Percentiles rank a stretch among this genome's conserved stretches.
phyloP scores from a whole-genome alignment of 305 asterid species.

The Fraxinus nigra region DNA sequence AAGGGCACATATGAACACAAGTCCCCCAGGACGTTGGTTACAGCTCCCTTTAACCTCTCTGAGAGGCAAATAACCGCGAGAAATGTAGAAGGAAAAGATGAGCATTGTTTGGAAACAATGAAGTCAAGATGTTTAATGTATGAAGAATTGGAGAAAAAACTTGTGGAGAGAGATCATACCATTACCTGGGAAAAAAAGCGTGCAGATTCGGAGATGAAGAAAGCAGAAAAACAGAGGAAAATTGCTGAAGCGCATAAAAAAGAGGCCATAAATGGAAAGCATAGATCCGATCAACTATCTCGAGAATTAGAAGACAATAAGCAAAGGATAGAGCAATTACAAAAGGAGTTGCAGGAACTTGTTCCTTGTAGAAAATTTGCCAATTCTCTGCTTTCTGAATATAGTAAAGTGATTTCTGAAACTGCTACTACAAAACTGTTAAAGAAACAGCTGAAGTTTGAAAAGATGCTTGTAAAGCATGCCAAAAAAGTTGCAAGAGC shows the following conservation, averaged over 20 bases:
- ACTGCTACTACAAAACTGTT: constrained; percentile 51
- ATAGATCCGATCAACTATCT: constrained; percentile 51
- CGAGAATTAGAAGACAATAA: constrained; percentile 50
- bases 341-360: constrained; percentile 46
- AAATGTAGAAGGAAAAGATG: constrained; percentile 15
- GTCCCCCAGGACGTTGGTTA: constrained; percentile 34
- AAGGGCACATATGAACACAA: constrained; percentile 32
- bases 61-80: constrained; percentile 19
- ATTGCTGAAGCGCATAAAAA: constrained; percentile 48
- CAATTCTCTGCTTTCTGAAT: constrained; percentile 28
- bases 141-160: constrained; percentile 38
- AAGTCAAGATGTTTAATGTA: constrained; percentile 32
- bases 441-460: constrained; percentile 61
- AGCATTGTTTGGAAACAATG: constrained; percentile 28
- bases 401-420: constrained; percentile 33
- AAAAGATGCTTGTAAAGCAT: constrained; percentile 64
- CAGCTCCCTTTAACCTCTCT: constrained; percentile 24
- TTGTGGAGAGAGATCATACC: constrained; percentile 40
- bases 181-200: constrained; percentile 40
- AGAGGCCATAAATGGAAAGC: constrained; percentile 47
- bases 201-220: constrained; percentile 52
- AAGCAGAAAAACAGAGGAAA: constrained; percentile 55
- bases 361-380: constrained; percentile 34
- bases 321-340: constrained; percentile 51
- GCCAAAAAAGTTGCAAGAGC: constrained; percentile 57